phyloP scores from a whole-genome alignment of 805 yeast genomes.

The Kazachstania bromeliacearum region DNA sequence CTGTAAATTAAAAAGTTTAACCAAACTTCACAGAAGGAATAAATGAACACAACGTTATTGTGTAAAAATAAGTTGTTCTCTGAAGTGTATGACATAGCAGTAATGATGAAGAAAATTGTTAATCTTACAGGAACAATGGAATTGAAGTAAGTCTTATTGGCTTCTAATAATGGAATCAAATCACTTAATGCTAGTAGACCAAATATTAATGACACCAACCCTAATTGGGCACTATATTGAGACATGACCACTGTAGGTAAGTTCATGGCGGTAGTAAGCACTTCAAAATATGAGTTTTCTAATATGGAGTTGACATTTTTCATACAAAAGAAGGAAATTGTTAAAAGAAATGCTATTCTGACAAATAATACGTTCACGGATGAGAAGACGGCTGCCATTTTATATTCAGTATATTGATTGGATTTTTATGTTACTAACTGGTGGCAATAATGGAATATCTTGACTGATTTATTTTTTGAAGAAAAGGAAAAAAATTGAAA shows the following conservation, averaged over 20 bases:
- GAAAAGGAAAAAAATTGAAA: background rate
- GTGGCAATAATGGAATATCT: background rate
- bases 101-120: slow-evolving; percentile 39
- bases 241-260: slow-evolving; percentile 30
- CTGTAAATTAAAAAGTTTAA: slow-evolving; percentile 52
- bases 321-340: slow-evolving; percentile 37
- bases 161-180: slow-evolving; percentile 46
- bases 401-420: background rate
- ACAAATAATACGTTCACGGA: slow-evolving; percentile 39
- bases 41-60: slow-evolving; percentile 53
- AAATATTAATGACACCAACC: slow-evolving; percentile 41
- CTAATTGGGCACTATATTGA: slow-evolving; percentile 37
- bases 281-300: slow-evolving; percentile 38
- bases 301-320: slow-evolving; percentile 40
- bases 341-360: slow-evolving; percentile 38
- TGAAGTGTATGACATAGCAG: slow-evolving; percentile 40
- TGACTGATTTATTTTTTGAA: background rate
- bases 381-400: slow-evolving; percentile 40
- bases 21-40: slow-evolving; percentile 61
- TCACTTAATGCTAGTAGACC: slow-evolving; percentile 41
- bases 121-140: slow-evolving; percentile 52
- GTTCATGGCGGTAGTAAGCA: slow-evolving; percentile 53
- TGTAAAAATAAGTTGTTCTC: slow-evolving; percentile 38
- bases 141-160: slow-evolving; percentile 42
- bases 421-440: background rate